Evolutionary conservation across 148 eudicot species (phyloP), one percentile per base, ranked within the genome.

Genomic region (Chenopodium formosanum): DNA sequence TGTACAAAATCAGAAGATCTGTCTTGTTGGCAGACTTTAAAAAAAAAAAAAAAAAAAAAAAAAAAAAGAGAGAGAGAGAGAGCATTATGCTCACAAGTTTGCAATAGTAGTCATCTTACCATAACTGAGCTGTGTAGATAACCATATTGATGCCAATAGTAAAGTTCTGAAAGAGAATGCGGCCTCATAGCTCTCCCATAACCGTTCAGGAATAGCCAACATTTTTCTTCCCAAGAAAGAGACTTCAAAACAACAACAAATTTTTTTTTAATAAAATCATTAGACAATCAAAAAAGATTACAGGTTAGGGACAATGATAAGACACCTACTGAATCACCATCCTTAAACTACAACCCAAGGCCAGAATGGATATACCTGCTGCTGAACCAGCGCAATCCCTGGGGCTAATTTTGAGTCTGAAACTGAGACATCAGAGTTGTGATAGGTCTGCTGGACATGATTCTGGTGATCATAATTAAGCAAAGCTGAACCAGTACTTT

Each of bases 81-180:
- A n/a, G 32, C 37, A 52, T 66, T 12, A 73, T 32, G 27, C 69
- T 65, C 37, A 70, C 4, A 40, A 31, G 31, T 27, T 29, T 66
- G 70, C 50, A 13, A 34, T 12, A n/a, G 25, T 29, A 44, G 64
- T 56, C 46, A 37, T 40, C 91, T 91, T 85, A 96, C 99, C 95
- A 86, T 89, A 64, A 85, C 78, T 69, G 97, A 91, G 82, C 81
- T 83, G 9, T 82, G 88, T 70, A 94, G 83, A 86, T 94, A 91
- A 66, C 98, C 94, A 87, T 86, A 86, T 22, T 90, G 92, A 83
- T 87, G 90, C 99, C 97, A 96, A 29, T 88, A 85, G 86, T 91
- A 85, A 71, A 96, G 98, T 82, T 96, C 97, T 71, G 86, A 77
- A 82, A 94, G 95, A 84, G 98, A 86, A 90, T 94, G 90, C 4